These are phyloP conservation scores for Candida dajiaensis DNA, from an alignment of 805 yeast species.

Conservation along the genomic window DNA sequence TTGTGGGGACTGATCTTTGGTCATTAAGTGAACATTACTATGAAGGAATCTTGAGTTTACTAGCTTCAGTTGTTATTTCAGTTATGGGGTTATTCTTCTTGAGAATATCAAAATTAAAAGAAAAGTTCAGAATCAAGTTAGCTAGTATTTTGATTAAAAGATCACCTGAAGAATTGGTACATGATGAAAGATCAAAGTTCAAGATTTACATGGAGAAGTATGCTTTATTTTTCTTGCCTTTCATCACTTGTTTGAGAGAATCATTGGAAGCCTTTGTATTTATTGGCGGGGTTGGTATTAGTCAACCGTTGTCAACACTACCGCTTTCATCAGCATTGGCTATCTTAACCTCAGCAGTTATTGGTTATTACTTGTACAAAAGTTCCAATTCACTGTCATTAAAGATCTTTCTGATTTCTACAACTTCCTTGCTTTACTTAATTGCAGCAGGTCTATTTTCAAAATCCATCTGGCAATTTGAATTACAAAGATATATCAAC, in stretches of 20 bases:
- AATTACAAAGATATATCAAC: constrained; percentile 68
- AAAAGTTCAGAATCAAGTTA: constrained; percentile 69
- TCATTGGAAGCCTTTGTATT: constrained; percentile 91
- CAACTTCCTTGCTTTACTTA: constrained; percentile 75
- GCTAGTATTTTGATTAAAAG: constrained; percentile 33
- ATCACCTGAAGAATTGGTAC: constrained; percentile 23
- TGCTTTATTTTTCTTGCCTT: constrained; percentile 72
- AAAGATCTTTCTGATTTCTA: constrained; percentile 64
- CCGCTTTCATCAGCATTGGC: constrained; percentile 62
- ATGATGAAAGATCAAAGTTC: constrained; percentile 19
- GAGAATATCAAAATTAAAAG: constrained; percentile 73
- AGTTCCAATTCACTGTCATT: constrained; percentile 78
- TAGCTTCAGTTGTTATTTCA: constrained; percentile 76
- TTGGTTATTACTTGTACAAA: constrained; percentile 64
- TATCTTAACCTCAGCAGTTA: constrained; percentile 46
- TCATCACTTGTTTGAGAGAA: constrained; percentile 81
- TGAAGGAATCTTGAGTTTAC: constrained; percentile 78
- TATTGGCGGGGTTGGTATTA: constrained; percentile 81
- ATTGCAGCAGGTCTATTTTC: constrained; percentile 86
- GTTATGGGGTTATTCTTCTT: constrained; percentile 82
- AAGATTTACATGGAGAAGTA: constrained; percentile 47
- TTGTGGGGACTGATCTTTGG: constrained; percentile 83
- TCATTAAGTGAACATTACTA: constrained; percentile 80
- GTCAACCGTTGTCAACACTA: constrained; percentile 59
- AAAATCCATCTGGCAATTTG: constrained; percentile 87